Evolutionary conservation across 192 early-diverging fungal species (phyloP).

Genomic region (Dissophora globulifera): DNA sequence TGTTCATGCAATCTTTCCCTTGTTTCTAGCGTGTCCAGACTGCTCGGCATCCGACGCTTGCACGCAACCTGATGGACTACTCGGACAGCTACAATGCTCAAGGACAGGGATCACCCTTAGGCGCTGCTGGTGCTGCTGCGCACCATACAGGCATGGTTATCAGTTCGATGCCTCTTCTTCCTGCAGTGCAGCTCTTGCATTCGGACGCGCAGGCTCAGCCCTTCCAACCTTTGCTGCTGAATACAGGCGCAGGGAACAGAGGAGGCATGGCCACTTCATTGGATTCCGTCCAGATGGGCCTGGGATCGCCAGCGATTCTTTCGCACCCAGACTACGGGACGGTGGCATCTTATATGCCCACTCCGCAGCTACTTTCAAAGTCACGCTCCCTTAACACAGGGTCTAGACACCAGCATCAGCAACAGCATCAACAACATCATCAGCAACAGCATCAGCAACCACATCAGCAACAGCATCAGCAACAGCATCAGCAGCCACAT

Average conservation of each 20-base stretch:
- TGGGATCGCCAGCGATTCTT: constrained; percentile 24
- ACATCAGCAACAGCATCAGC: too few species aligned
- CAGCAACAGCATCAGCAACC: constrained; percentile 18
- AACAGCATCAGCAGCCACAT: too few species aligned
- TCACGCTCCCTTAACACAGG: neutral
- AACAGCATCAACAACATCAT: neutral
- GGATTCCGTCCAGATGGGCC: constrained; percentile 27
- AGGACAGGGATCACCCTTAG: constrained; percentile 17
- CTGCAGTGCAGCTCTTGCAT: constrained; percentile 12
- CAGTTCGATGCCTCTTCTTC: neutral
- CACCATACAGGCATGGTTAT: constrained; percentile 8
- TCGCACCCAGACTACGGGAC: constrained; percentile 28
- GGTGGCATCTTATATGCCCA: constrained; percentile 17
- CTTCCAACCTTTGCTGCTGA: constrained; percentile 8
- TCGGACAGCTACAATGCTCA: constrained; percentile 9
- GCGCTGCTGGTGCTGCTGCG: neutral
- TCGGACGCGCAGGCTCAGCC: constrained; percentile 16
- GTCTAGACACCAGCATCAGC: neutral
- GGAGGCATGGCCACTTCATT: constrained; percentile 10
- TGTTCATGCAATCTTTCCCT: neutral
- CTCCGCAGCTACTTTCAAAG: constrained; percentile 7
- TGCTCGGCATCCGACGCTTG: neutral
- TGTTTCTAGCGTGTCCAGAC: neutral
- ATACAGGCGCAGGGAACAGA: constrained; percentile 7
- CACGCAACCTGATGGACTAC: constrained; percentile 20